Evolutionary conservation across 768 basidiomycete genomes (phyloP), one percentile per base, ranked within the genome.

Genomic region (Lentinula lateritia): DNA sequence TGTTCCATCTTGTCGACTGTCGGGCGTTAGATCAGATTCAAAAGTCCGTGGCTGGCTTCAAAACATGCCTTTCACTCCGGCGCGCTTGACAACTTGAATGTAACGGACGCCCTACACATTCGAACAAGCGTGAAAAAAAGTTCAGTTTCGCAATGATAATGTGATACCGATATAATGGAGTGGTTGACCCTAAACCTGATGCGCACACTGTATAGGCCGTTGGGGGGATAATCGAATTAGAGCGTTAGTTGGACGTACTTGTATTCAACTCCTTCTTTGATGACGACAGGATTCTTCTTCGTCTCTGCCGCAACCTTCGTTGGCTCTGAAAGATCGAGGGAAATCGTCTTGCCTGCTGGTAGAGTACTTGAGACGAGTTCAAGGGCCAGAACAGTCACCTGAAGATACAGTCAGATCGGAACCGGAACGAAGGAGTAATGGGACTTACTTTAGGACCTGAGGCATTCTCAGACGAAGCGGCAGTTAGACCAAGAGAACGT

Each of bases 261-360:
- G 79, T 95, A 98, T 66, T 95, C 90, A 16, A 92, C 83, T 42
- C 93, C 89, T 71, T 92, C 89, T 71, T 92, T 93, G 75, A 93
- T 92, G 41, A 69, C 67, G 65, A 92, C 78, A 7, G 93, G 90
- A 61, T 90, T 84, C 74, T 90, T 90, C 83, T 90, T 94, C 63
- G 83, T 77, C 20, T 83, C 78, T 15, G 55, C 38, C 0, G 80
- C 77, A 10, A 83, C 65, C 34, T 65, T 62, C 9, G 72, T 74
- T 16, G 76, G 66, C 66, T 89, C 78, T 3, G 75, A 78, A 42
- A 97, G 74, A 73, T 96, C 77, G 64, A 98, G 81, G 34, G 73
- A 62, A 69, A 98, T 85, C 61, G 69, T 78, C 77, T 80, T 89
- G 66, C 80, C 83, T 58, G 70, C 56, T 16, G 61, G 61, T 32